Conservation (phyloP, 1,139 yeast genomes). For the Blastobotrys elegans region DNA sequence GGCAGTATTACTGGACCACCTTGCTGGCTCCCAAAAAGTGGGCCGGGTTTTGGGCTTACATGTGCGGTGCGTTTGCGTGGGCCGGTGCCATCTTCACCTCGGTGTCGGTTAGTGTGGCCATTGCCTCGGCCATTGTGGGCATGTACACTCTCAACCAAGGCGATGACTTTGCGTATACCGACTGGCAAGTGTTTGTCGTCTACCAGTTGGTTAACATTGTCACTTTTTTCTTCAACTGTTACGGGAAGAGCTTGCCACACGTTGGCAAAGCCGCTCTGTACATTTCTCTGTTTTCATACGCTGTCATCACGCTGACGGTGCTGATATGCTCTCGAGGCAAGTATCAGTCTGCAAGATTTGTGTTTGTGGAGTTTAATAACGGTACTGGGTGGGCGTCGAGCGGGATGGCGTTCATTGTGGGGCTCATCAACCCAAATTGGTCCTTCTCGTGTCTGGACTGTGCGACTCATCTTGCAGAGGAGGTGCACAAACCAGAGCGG, state of each 20-base stretch:
- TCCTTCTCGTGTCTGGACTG: conserved; percentile 57
- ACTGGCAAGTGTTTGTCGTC: conserved; percentile 51
- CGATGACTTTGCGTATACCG: conserved; percentile 27
- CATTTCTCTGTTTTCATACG: conserved; percentile 45
- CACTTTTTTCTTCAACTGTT: conserved; percentile 35
- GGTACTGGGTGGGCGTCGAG: conserved; percentile 52
- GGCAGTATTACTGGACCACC: conserved; percentile 58
- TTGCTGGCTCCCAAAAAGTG: conserved; percentile 48
- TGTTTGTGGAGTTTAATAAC: conserved; percentile 47
- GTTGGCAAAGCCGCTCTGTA: conserved; percentile 44
- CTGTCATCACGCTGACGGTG: conserved; percentile 46
- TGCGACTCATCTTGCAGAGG: conserved; percentile 61
- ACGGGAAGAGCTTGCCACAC: conserved; percentile 36
- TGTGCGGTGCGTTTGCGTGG: conserved; percentile 54
- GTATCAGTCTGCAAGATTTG: conserved; percentile 45
- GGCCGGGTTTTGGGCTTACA: conserved; percentile 46
- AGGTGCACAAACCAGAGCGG: conserved; percentile 45
- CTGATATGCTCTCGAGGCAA: conserved; percentile 46
- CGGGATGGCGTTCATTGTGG: conserved; percentile 55
- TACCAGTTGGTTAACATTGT: conserved; percentile 35
- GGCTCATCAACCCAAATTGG: conserved; percentile 53
- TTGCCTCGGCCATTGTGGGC: conserved; percentile 21
- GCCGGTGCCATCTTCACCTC: conserved; percentile 29
- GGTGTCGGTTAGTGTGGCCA: conserved; percentile 26
- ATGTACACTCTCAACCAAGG: conserved; percentile 21